phyloP scores from a whole-genome alignment of 2,329 filamentous ascomycete genomes.

The Chaetomiaceae sp. region DNA sequence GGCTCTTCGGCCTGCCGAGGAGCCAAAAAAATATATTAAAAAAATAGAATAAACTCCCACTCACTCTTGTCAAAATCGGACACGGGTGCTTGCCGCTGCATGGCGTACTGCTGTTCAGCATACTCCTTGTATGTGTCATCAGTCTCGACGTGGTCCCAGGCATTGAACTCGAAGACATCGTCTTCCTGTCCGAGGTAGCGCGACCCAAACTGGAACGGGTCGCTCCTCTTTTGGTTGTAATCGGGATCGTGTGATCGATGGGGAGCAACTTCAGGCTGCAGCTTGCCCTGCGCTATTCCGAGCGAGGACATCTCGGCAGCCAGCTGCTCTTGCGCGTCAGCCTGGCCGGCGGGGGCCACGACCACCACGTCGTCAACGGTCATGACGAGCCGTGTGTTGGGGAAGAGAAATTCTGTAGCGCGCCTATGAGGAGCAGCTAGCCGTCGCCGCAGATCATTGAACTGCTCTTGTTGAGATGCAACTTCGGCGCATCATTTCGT shows the following conservation, averaged over 20 bases:
- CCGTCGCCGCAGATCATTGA: slow-evolving; percentile 26
- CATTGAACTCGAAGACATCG: slow-evolving; percentile 95
- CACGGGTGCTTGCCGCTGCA: slow-evolving; percentile 81
- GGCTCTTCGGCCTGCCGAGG: background rate
- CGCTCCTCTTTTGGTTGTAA: slow-evolving; percentile 76
- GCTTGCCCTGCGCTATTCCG: slow-evolving; percentile 24
- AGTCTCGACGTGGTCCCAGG: slow-evolving; percentile 96
- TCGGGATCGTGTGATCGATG: slow-evolving; percentile 67
- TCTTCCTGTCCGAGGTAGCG: slow-evolving; percentile 78
- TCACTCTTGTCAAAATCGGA: slow-evolving; percentile 87
- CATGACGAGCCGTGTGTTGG: slow-evolving; percentile 16
- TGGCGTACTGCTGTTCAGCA: slow-evolving; percentile 75
- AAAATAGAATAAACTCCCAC: slow-evolving; percentile 29
- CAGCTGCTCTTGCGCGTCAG: slow-evolving; percentile 21
- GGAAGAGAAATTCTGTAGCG: slow-evolving; percentile 7
- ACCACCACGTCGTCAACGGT: slow-evolving; percentile 14
- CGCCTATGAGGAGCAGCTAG: slow-evolving; percentile 23
- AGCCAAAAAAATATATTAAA: background rate
- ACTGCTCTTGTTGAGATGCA: slow-evolving; percentile 19
- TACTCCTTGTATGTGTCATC: slow-evolving; percentile 85
- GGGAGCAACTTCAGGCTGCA: slow-evolving; percentile 39
- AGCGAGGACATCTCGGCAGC: slow-evolving; percentile 25
- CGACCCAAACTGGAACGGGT: slow-evolving; percentile 94
- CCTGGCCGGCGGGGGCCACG: slow-evolving; percentile 6
- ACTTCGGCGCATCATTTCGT: slow-evolving; percentile 24